These are phyloP conservation scores for Penicillium soppii DNA, from an alignment of 495 filamentous ascomycete species.

Conservation along the genomic window DNA sequence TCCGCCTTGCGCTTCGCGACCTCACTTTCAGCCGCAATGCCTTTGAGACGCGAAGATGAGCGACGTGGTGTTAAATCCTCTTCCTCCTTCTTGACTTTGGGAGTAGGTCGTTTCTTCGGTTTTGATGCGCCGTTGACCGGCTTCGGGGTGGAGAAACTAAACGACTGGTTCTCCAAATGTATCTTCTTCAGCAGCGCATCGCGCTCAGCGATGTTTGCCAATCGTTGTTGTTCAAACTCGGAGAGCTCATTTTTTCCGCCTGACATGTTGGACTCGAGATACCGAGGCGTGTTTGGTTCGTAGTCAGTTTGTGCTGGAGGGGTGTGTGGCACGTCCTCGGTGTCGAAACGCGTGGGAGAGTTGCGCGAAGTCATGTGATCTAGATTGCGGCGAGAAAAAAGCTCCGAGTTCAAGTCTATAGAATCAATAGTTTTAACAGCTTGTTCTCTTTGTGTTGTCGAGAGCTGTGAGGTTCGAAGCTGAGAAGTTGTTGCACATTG, in stretches of 20 bases:
- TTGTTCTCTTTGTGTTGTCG: background rate
- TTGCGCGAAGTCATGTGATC: conserved; percentile 6
- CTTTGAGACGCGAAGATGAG: conserved; percentile 64
- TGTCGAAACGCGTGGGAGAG: background rate
- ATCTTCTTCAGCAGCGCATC: conserved; percentile 64
- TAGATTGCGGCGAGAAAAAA: conserved; percentile 1
- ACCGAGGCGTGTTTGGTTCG: background rate
- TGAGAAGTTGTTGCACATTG: background rate
- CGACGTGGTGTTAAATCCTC: conserved; percentile 52
- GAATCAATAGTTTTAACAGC: background rate
- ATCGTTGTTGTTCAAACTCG: conserved; percentile 68
- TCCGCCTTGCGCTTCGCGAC: conserved; percentile 78
- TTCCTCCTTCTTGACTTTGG: conserved; percentile 49
- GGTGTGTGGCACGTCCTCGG: background rate
- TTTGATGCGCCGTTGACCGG: conserved; percentile 23
- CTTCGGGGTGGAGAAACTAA: conserved; percentile 47
- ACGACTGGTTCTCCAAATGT: conserved; percentile 49
- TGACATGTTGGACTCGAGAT: conserved; percentile 2
- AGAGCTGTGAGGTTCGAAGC: background rate
- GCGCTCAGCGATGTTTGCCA: conserved; percentile 73
- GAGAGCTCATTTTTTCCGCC: conserved; percentile 40
- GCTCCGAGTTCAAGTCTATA: background rate
- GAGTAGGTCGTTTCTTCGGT: conserved; percentile 49
- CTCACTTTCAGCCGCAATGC: conserved; percentile 68
- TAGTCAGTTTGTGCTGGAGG: background rate